Evolutionary conservation across 192 early-diverging fungal genomes (phyloP).

Genomic region (Rhizophagus prolifer): DNA sequence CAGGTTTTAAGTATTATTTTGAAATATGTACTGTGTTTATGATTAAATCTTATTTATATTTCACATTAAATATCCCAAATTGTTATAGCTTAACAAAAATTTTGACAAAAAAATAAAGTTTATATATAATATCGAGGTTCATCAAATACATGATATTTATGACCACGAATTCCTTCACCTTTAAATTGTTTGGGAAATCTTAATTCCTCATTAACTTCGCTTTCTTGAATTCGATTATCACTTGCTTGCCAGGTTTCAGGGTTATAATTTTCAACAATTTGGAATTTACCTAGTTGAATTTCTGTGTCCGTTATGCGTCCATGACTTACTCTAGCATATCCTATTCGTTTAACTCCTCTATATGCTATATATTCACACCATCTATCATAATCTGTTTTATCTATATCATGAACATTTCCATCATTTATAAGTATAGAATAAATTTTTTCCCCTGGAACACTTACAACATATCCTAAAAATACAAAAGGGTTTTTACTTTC

Average conservation of each 20-base stretch:
- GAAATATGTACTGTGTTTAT: too few relatives aligned
- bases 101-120: too few relatives aligned
- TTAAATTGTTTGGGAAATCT: constrained; percentile 71
- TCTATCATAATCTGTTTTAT: constrained; percentile 71
- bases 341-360: constrained; percentile 70
- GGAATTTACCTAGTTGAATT: constrained; percentile 79
- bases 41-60: too few relatives aligned
- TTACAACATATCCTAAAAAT: constrained; percentile 82
- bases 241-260: constrained; percentile 48
- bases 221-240: constrained; percentile 59
- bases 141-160: constrained; percentile 78
- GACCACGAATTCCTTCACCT: constrained; percentile 67
- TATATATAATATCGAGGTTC: constrained; percentile 68
- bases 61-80: too few relatives aligned
- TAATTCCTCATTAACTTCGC: constrained; percentile 48
- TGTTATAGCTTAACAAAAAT: not conserved
- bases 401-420: constrained; percentile 74
- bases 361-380: constrained; percentile 86
- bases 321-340: constrained; percentile 75
- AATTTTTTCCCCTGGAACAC: constrained; percentile 60
- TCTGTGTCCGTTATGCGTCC: constrained; percentile 83
- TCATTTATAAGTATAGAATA: constrained; percentile 66
- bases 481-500: constrained; percentile 73
- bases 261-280: constrained; percentile 47
- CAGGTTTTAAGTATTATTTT: too few relatives aligned